These are phyloP conservation scores for Catharanthus roseus DNA, from an alignment of 257 asterid genomes.

Conservation along the genomic window DNA sequence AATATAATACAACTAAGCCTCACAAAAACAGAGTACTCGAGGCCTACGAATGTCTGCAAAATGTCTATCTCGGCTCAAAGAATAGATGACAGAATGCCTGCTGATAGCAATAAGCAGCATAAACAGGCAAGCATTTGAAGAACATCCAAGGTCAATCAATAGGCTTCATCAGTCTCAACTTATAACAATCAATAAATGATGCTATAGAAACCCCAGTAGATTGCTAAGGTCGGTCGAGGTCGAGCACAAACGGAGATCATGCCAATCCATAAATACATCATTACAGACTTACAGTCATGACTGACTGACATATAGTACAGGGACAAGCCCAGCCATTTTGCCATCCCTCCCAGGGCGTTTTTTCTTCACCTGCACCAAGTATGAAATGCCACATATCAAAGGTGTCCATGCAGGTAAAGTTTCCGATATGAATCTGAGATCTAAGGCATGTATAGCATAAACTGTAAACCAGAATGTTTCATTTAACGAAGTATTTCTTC, in stretches of 20 bases:
- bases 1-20: neutral
- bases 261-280: neutral
- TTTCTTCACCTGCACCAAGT: constrained; percentile 75
- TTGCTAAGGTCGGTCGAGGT: neutral
- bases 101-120: neutral
- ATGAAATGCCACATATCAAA: constrained; percentile 4
- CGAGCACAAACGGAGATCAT: neutral
- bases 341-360: constrained; percentile 96
- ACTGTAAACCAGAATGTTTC: neutral
- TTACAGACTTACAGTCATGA: constrained; percentile 51
- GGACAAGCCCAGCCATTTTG: constrained; percentile 95
- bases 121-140: neutral
- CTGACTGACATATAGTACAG: constrained; percentile 85
- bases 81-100: neutral
- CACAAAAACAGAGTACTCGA: neutral
- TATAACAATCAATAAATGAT: neutral
- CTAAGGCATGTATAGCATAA: neutral
- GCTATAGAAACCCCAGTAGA: constrained; percentile 5
- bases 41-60: neutral
- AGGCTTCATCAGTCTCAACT: neutral
- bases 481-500: too few relatives aligned
- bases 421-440: neutral
- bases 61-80: neutral
- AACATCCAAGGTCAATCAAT: neutral
- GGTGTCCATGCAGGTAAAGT: neutral